These are phyloP conservation scores for Suhomyces atakaporum DNA, from an alignment of 1,139 yeast genomes.

Conservation along the genomic window DNA sequence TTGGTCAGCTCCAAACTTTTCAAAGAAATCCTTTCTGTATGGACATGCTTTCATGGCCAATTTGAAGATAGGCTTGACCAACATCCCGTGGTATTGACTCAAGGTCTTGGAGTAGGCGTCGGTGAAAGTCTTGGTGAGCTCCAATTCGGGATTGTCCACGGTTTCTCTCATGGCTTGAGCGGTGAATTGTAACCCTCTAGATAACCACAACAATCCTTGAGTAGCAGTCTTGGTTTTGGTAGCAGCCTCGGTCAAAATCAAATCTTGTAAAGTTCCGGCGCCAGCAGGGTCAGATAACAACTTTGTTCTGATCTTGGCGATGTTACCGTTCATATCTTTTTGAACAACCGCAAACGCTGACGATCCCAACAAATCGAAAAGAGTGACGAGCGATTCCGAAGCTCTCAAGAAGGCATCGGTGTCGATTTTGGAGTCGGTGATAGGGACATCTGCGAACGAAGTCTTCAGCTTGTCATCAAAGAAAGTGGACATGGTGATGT, in stretches of 20 bases:
- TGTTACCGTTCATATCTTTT: slow-evolving; percentile 86
- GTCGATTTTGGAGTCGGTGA: slow-evolving; percentile 62
- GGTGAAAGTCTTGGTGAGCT: slow-evolving; percentile 76
- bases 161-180: slow-evolving; percentile 86
- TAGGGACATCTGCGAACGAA: slow-evolving; percentile 74
- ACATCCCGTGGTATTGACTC: slow-evolving; percentile 77
- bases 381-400: slow-evolving; percentile 76
- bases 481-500: slow-evolving; percentile 57
- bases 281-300: slow-evolving; percentile 64
- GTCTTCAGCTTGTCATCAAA: slow-evolving; percentile 76
- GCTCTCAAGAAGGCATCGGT: slow-evolving; percentile 82
- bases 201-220: slow-evolving; percentile 87
- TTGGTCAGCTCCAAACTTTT: slow-evolving; percentile 73
- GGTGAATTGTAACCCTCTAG: slow-evolving; percentile 84
- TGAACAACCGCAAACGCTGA: slow-evolving; percentile 85
- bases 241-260: slow-evolving; percentile 69
- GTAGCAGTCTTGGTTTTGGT: slow-evolving; percentile 78
- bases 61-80: slow-evolving; percentile 84
- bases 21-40: slow-evolving; percentile 82
- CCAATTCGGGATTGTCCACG: slow-evolving; percentile 58
- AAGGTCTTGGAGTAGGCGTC: slow-evolving; percentile 80
- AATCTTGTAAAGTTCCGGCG: slow-evolving; percentile 70
- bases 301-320: slow-evolving; percentile 69
- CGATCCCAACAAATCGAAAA: slow-evolving; percentile 83
- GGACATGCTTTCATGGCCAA: slow-evolving; percentile 97